Percentiles rank a stretch among this genome's conserved stretches.
phyloP scores from a whole-genome alignment of 2,329 filamentous ascomycete genomes.

The Colletotrichum sp. region DNA sequence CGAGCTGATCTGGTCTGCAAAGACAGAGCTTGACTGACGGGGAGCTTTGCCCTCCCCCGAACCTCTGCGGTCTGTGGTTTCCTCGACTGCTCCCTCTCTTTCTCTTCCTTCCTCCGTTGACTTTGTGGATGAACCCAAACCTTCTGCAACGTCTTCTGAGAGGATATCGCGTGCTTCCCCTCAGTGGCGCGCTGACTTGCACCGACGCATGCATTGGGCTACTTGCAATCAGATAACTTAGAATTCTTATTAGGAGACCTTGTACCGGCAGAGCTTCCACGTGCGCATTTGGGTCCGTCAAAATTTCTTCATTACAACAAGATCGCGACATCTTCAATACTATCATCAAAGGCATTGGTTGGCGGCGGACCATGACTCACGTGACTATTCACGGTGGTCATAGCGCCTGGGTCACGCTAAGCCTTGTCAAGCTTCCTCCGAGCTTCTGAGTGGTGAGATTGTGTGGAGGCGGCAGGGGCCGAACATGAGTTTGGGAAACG shows the following conservation, averaged over 20 bases:
- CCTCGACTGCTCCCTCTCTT: constrained; percentile 28
- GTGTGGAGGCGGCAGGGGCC: constrained; percentile 18
- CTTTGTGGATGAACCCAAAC: neutral
- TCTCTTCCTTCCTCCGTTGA: neutral
- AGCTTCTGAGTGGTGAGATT: constrained; percentile 6
- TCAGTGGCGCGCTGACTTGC: neutral
- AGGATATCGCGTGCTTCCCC: neutral
- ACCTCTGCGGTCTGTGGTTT: constrained; percentile 29
- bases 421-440: constrained; percentile 25
- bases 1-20: constrained; percentile 18
- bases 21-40: constrained; percentile 23
- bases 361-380: constrained; percentile 7
- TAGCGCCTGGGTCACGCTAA: constrained; percentile 30
- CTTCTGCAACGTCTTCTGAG: neutral
- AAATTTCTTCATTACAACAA: neutral
- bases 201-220: neutral
- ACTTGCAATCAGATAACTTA: neutral
- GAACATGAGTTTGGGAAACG: neutral
- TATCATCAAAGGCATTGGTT: neutral
- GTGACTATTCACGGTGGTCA: constrained; percentile 30
- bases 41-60: constrained; percentile 35
- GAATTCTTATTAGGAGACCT: neutral
- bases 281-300: neutral
- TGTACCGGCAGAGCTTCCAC: neutral
- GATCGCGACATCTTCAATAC: neutral